Conservation (phyloP, 2,329 filamentous ascomycete species). For the Colletotrichum sp. region DNA sequence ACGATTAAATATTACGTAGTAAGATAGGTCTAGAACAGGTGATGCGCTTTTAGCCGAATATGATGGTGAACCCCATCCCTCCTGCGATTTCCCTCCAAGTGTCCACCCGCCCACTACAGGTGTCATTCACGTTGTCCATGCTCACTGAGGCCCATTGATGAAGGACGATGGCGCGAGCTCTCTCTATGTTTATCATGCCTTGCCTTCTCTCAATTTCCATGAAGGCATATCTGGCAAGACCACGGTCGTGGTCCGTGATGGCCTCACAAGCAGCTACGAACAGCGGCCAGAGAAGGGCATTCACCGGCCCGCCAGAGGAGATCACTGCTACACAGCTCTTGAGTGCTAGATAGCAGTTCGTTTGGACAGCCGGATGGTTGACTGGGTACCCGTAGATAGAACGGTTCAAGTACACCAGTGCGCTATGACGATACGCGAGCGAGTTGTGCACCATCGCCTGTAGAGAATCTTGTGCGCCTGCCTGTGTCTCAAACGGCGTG, state of each 20-base stretch:
- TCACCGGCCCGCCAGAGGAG: slow-evolving; percentile 41
- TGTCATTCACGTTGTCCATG: slow-evolving; percentile 43
- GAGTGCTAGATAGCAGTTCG: slow-evolving; percentile 53
- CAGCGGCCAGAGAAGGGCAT: slow-evolving; percentile 67
- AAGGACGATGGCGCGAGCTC: slow-evolving; percentile 63
- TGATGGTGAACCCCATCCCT: neutral
- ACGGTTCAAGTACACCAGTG: slow-evolving; percentile 61
- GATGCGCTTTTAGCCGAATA: neutral
- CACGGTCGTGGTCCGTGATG: slow-evolving; percentile 51
- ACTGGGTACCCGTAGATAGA: slow-evolving; percentile 54
- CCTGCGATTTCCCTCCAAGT: neutral
- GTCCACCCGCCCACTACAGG: neutral
- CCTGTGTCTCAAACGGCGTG: slow-evolving; percentile 17
- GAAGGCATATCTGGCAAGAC: slow-evolving; percentile 56
- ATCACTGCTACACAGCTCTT: slow-evolving; percentile 60
- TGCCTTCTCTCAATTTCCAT: slow-evolving; percentile 58
- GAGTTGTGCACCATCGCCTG: slow-evolving; percentile 62
- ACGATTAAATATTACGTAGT: neutral
- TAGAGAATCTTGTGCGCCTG: slow-evolving; percentile 44
- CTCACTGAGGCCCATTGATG: slow-evolving; percentile 58
- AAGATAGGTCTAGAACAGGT: neutral
- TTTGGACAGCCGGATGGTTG: slow-evolving; percentile 54
- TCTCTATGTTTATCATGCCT: slow-evolving; percentile 68
- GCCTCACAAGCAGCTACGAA: slow-evolving; percentile 69
- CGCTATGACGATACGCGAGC: slow-evolving; percentile 61